Evolutionary conservation across 2,329 filamentous ascomycete species (phyloP).

Genomic region (Diplocarpon mali): DNA sequence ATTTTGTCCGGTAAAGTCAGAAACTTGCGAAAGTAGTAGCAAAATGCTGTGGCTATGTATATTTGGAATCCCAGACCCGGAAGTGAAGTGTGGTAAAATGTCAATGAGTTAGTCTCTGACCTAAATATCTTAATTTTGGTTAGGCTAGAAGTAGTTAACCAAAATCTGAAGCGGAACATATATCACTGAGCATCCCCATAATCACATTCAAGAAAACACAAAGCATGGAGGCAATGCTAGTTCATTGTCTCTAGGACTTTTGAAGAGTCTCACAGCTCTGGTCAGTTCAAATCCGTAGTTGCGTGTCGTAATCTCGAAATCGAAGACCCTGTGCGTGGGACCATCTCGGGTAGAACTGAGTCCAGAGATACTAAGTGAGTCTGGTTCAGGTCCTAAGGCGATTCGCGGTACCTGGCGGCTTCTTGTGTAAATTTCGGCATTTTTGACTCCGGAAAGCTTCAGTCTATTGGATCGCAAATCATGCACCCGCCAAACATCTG

Average conservation of each 20-base stretch:
- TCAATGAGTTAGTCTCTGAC: not conserved
- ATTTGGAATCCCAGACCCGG: not conserved
- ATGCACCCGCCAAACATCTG: constrained; percentile 22
- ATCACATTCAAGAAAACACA: not conserved
- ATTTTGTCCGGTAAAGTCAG: not conserved
- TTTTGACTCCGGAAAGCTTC: not conserved
- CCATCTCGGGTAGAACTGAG: not conserved
- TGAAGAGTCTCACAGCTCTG: not conserved
- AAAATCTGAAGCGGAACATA: not conserved
- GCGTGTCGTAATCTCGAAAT: not conserved
- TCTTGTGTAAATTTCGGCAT: not conserved
- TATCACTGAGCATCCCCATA: not conserved
- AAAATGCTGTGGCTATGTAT: not conserved
- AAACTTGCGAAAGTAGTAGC: not conserved
- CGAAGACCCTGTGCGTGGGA: not conserved
- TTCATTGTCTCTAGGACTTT: not conserved
- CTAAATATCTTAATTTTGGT: not conserved
- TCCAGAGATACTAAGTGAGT: not conserved
- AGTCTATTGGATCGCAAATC: constrained; percentile 2
- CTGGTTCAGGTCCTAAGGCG: not conserved
- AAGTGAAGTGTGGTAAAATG: not conserved
- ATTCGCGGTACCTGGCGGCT: not conserved
- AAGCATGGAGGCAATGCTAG: not conserved
- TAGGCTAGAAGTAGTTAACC: not conserved
- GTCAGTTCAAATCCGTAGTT: not conserved